Percentiles rank a stretch among this genome's conserved stretches.
Conservation (phyloP, 75 land plant species). For the Isoetes taiwanensis region DNA sequence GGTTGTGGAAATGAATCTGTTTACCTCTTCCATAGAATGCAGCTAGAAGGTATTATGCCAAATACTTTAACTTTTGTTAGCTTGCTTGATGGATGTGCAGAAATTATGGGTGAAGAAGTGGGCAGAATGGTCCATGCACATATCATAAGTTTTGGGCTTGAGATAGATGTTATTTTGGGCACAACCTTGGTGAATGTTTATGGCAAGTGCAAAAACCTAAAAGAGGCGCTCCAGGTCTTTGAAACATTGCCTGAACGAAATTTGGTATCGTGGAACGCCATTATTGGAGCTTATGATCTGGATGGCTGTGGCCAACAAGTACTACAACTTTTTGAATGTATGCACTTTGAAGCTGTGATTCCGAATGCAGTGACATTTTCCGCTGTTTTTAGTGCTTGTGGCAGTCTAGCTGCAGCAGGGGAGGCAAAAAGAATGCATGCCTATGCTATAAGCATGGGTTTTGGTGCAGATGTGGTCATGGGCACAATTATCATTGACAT, state of each 20-base stretch:
- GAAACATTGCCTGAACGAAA: neutral
- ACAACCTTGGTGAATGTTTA: no score
- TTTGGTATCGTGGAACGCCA: constrained; percentile 5
- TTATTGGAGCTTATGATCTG: constrained; percentile 8
- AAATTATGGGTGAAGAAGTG: neutral
- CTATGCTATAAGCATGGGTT: neutral
- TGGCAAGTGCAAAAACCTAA: no score
- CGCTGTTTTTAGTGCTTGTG: constrained; percentile 10
- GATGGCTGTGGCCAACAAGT: no score
- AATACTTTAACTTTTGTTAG: constrained; percentile 18
- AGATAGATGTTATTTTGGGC: neutral
- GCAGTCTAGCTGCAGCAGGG: neutral
- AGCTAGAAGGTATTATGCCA: constrained; percentile 16
- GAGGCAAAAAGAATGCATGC: constrained; percentile 5
- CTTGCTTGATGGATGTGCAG: constrained; percentile 9
- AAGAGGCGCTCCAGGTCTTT: no score
- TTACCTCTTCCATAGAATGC: constrained; percentile 26
- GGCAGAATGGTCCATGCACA: constrained; percentile 8
- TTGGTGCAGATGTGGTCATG: neutral
- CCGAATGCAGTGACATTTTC: no score
- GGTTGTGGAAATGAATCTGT: constrained; percentile 24
- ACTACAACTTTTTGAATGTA: no score
- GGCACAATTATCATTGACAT: neutral
- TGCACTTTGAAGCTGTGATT: no score
- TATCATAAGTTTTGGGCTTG: neutral